Base-by-base conservation (phyloP, 768 basidiomycete genomes). In the Hypholoma fasciculare region DNA sequence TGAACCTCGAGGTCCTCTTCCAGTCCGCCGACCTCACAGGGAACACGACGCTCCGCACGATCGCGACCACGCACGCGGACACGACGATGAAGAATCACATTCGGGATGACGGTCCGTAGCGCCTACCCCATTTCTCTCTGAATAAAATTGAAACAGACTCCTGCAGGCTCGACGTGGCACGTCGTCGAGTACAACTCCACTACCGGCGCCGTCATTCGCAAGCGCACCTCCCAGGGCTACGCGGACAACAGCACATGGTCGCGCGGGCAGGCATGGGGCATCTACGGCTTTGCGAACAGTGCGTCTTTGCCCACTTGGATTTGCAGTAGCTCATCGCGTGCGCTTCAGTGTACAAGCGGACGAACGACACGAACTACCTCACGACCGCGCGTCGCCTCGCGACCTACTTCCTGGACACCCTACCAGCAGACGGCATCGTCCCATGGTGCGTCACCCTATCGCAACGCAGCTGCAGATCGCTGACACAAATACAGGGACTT, bases 231-330 rank as follows among this genome's bases (percentile, higher is more conserved):
- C 0, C 88, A 90, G 66, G 88, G 88, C 0, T 89, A 76, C 65
- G 74, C 86, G 19, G 78, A 88, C 63, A 72, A 66, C 50, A 89
- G 86, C 67, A 90, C 89, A 7, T 90, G 89, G 89, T 81, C 85
- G 47, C 82, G 89, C 30, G 88, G 88, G 7, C 85, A 91, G 67
- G 81, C 84, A 13, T 90, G 88, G 88, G 88, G 78, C 2, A 78
- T 89, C 27, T 86, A 85, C 61, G 87, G 87, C 0, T 90, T 84
- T 66, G 82, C 86, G 0, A 87, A 84, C 64, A 87, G 88, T 88
- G 61, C 36, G 85, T 72, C 27, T 54, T 23, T 53, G 53, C 42
- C 53, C 20, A 38, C 12, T 20, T 27, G 39, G 20, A 34, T 46
- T 38, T 52, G 30, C 2, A 20, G 48, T 42, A 36, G 14, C 39